Base-by-base conservation (phyloP, 495 filamentous ascomycete species). In the Penicillium cosmopolitanum region DNA sequence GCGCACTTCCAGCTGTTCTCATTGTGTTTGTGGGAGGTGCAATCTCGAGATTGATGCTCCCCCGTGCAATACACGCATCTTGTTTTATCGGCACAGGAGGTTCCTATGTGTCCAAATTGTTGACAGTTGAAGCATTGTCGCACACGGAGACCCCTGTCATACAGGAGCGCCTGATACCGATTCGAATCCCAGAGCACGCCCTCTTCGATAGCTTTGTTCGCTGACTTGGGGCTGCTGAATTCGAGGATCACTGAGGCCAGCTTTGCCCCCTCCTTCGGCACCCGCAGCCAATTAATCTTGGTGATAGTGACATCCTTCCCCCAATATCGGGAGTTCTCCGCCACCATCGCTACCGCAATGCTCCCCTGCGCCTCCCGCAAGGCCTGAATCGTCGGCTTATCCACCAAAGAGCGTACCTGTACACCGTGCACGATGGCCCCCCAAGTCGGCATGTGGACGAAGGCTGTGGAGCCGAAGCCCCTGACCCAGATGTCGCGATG, bases 81-180 rank as follows among this genome's bases (percentile, higher is more conserved):
- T 0, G 23, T 21, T 36, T 15, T 9, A 0, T 51, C 34, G 23
- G 55, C 11, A 23, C 35, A 57, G 55, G 47, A 42, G 19, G 34
- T 51, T 43, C 55, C 55, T 51, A 57, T 57, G 21, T 57, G 47
- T 4, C 55, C 47, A 44, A 33, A 57, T 44, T 57, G 5, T 34
- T 57, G 35, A 21, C 35, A 57, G 13, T 42, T 38, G 6, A 42
- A 42, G 9, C 55, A 57, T 25, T 57, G 47, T 9, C 55, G 55
- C 7, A 57, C 35, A 16, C 55, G 44, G 25, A 35, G 18, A 4
- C 46, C n/a, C 10, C 55, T 25, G 21, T 51, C 55, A n/a, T 51
- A 57, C n/a, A 57, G 35, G 10, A 51, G 21, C 1, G 55, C 38
- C 15, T 47, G 50, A 18, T 42, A 21, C 3, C 3, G 16, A 6